Base-by-base conservation (phyloP, 192 early-diverging fungal genomes). In the Martensiomyces pterosporus region DNA sequence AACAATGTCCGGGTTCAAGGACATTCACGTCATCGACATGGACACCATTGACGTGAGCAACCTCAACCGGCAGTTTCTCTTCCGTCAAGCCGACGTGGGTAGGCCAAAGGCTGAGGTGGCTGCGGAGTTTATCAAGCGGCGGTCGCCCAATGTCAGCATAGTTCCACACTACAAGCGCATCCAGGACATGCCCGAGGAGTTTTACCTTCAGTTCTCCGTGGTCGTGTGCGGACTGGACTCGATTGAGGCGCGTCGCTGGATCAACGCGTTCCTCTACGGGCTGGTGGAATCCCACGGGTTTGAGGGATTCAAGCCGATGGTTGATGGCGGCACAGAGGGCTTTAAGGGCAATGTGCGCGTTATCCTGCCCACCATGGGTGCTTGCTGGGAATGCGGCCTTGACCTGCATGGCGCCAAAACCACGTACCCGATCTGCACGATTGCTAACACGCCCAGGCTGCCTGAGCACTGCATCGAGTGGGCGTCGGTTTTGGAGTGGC, bases 391-490 rank as follows among this genome's bases (percentile, higher is more conserved):
- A 67, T 98, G 95, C 60, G 91, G 91, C 0, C 71, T 98, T 37
- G 88, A 90, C 45, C 86, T 98, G 87, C 82, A 91, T 35, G 87
- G 86, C 49, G 89, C 93, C 50, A 90, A 85, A 25, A 85, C 79
- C 4, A 88, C 87, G 0, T 98, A 88, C 43, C 95, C 95, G 0
- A 92, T 98, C 19, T 98, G 96, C 67, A 98, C 96, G 3, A 98
- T 98, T 59, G 93, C 96, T 27, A 97, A 98, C 55, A 97, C 96
- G 16, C 96, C 96, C 6, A 82, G 96, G 4, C 65, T 98, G 23
- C 96, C 96, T 3, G 96, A 98, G 57, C 96, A 98, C 66, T 98
- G 96, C 65, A 94, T 98, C 49, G 92, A 97, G 52, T 98, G 88
- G 85, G 96, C 96, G 4, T 91, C 86, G 17, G 77, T 92, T 3